Conservation (phyloP, 208 protist genomes). For the Vickermania ingenoplastis region DNA sequence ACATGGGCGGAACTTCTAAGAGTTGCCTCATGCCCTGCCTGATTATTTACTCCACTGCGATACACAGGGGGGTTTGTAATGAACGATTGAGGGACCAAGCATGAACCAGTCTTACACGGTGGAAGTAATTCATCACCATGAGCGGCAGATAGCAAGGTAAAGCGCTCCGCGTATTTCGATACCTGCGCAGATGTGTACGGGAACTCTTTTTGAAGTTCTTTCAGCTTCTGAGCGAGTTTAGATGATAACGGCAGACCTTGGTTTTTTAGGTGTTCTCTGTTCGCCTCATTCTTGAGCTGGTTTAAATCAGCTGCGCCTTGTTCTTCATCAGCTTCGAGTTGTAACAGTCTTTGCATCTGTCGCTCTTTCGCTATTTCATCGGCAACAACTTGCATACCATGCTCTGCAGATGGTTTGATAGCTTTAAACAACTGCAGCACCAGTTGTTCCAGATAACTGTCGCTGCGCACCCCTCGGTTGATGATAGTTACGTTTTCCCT, state of each 20-base stretch:
- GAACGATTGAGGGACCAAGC: constrained; percentile 43
- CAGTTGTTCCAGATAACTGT: constrained; percentile 50
- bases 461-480: constrained; percentile 52
- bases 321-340: constrained; percentile 40
- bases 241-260: background rate
- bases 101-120: constrained; percentile 46
- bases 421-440: constrained; percentile 46
- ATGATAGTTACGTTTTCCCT: constrained; percentile 81
- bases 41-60: constrained; percentile 8
- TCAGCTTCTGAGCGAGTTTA: background rate
- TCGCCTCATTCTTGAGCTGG: background rate
- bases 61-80: constrained; percentile 17
- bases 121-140: constrained; percentile 54
- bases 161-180: constrained; percentile 15
- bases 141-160: constrained; percentile 60
- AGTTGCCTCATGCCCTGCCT: constrained; percentile 9
- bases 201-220: constrained; percentile 4
- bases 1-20: constrained; percentile 44
- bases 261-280: background rate
- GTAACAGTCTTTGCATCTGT: constrained; percentile 85
- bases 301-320: background rate
- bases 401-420: constrained; percentile 56
- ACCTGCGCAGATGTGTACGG: background rate
- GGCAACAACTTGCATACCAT: constrained; percentile 84
- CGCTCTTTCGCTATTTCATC: constrained; percentile 85